Evolutionary conservation across 371 early-diverging fungal species (phyloP).

Genomic region (Mucor indicus): DNA sequence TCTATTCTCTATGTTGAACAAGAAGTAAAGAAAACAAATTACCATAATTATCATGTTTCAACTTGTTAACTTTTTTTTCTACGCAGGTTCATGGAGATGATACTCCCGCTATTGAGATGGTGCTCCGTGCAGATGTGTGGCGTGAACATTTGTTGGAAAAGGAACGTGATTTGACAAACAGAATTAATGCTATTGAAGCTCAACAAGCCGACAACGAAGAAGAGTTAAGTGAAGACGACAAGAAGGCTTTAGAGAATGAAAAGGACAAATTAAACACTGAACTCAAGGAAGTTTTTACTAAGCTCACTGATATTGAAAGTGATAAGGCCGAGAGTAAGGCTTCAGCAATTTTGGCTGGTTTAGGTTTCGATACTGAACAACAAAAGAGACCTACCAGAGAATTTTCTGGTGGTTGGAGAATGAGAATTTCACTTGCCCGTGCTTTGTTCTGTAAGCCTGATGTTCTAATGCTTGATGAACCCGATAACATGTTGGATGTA

Average conservation of each 20-base stretch:
- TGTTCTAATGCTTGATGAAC: slow-evolving; percentile 98
- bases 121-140: slow-evolving; percentile 93
- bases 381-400: slow-evolving; percentile 82
- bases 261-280: slow-evolving; percentile 63
- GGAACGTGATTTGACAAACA: slow-evolving; percentile 63
- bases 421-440: slow-evolving; percentile 94
- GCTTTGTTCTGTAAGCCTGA: slow-evolving; percentile 96
- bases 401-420: slow-evolving; percentile 96
- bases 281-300: slow-evolving; percentile 79
- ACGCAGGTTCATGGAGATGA: slow-evolving; percentile 93
- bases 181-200: slow-evolving; percentile 40
- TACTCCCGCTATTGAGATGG: slow-evolving; percentile 82
- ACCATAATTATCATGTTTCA: no score
- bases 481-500: slow-evolving; percentile 94
- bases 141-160: slow-evolving; percentile 87
- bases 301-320: slow-evolving; percentile 90
- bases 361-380: slow-evolving; percentile 87
- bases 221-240: slow-evolving; percentile 49
- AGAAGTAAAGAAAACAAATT: slow-evolving; percentile 84
- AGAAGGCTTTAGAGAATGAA: slow-evolving; percentile 61
- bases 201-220: slow-evolving; percentile 19
- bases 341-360: slow-evolving; percentile 88
- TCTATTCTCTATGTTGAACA: slow-evolving; percentile 97
- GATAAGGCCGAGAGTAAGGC: slow-evolving; percentile 95
- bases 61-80: neutral